Base-by-base conservation (phyloP, 495 filamentous ascomycete species). In the Aspergillus wentii region DNA sequence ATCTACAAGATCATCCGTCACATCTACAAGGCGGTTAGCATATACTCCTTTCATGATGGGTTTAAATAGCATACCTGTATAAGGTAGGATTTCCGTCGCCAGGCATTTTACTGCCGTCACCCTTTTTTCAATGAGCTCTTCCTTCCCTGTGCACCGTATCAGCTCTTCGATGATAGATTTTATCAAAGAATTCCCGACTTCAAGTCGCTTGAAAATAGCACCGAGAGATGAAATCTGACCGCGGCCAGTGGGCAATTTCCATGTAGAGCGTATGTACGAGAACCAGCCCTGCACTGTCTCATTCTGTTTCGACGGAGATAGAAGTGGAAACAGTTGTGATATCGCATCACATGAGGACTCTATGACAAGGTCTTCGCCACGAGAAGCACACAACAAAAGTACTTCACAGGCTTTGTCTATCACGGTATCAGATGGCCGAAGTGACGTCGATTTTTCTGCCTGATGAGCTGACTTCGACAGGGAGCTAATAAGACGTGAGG, bases 41-140 rank as follows among this genome's bases (percentile, higher is more conserved):
- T 15, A 31, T 10, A 20, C n/a, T 22, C 15, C 5, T 4, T 13
- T 19, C 18, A 8, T 13, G 11, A 11, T 30, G 19, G 4, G 11
- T 14, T 2, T 11, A n/a, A n/a, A 29, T 5, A 33, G 33, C 48
- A 23, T 60, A 68, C 68, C 47, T 41, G 59, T 66, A 40, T 66
- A 36, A n/a, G 62, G 64, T 34, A 74, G 38, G 16, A 73, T 61
- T 18, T 68, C 74, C 3, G 57, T 63, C 0, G 69, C 59, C 32
- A 86, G 48, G 43, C 78, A 82, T 43, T 72, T 74, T 1, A 86
- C 66, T 28, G 83, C 77, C 8, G 71, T 60, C 5, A 80, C 75
- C 21, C 73, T 66, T 27, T 73, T 78, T 33, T 82, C 79, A 31
- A 83, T 75, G 19, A 64, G 38, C 17, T 69, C 68, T 58, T 63